These are phyloP conservation scores for Porcisia deanei DNA, from an alignment of 208 protist species.

Conservation along the genomic window DNA sequence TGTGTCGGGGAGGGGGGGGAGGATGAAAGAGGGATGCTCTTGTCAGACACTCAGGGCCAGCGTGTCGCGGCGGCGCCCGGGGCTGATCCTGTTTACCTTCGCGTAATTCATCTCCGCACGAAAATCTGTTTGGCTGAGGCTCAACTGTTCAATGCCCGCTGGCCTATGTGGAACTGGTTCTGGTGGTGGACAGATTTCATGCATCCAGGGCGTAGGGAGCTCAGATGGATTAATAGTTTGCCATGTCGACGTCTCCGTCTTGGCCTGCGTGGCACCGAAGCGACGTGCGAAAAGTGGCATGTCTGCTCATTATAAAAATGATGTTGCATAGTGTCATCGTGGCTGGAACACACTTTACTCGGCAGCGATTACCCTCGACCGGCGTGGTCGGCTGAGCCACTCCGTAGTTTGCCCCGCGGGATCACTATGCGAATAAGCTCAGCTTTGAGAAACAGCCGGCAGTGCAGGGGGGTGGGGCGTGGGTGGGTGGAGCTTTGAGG, in stretches of 20 bases:
- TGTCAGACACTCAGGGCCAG: background rate
- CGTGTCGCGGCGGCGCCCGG: background rate
- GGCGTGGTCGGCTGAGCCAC: background rate
- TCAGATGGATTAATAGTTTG: background rate
- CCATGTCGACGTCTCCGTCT: background rate
- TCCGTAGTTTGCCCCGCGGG: too few relatives aligned
- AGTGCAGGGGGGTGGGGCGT: too few relatives aligned
- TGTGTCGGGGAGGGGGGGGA: too few relatives aligned
- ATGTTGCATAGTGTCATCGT: background rate
- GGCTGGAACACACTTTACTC: background rate
- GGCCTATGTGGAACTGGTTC: background rate
- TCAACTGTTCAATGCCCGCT: background rate
- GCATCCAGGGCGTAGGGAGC: background rate
- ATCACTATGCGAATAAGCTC: too few relatives aligned
- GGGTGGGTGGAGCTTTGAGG: too few relatives aligned
- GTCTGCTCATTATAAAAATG: background rate
- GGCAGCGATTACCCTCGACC: background rate
- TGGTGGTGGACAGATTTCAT: background rate
- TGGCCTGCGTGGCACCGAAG: background rate
- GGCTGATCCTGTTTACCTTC: background rate
- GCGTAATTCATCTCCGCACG: background rate
- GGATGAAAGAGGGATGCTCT: too few relatives aligned
- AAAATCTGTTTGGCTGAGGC: background rate
- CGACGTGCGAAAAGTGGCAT: background rate
- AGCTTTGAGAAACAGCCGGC: too few relatives aligned